Base-by-base conservation (phyloP, 2,329 filamentous ascomycete genomes). In the Bipolaris oryzae region DNA sequence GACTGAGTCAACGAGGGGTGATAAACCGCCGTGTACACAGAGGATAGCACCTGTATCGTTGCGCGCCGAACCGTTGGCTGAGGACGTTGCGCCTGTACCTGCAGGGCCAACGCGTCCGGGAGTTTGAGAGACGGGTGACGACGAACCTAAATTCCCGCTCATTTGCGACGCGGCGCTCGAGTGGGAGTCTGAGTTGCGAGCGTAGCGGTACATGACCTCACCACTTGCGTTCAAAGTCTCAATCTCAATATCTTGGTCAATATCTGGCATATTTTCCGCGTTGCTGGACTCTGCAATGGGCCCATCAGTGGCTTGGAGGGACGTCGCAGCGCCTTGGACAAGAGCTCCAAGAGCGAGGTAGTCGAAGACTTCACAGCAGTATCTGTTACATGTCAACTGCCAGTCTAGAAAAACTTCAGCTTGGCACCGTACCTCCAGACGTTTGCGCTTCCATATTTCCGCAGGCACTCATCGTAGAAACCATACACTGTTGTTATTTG, bases 401-500 rank as follows among this genome's bases (percentile, higher is more conserved):
- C 33, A 18, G 18, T 7, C 5, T 28, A 38, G 11, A n/a, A n/a
- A 23, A 9, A 23, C 7, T 23, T 10, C 9, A 25, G 21, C 10
- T 16, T 15, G 2, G 18, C 10, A 2, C 13, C 13, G 10, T 63
- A 66, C 60, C 68, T 85, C 94, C 94, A 98, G 1, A 98, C 94
- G 69, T 97, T 98, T 35, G 94, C 93, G 73, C 90, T 96, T 58
- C 94, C 94, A 69, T 91, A 91, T 73, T 91, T 91, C 65, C 88
- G 86, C 65, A 89, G 83, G 70, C 89, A 91, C 72, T 91, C 89
- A 71, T 91, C 89, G 75, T 91, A 91, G 75, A 91, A 91, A 61
- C 94, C 94, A 75, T 98, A 98, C 13, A 98, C 94, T 5, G 92
- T 96, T 20, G 94, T 98, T 64, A 98, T 98, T 77, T 98, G 94